Base-by-base conservation (phyloP, 2,329 filamentous ascomycete species). In the Xylaria sp. region DNA sequence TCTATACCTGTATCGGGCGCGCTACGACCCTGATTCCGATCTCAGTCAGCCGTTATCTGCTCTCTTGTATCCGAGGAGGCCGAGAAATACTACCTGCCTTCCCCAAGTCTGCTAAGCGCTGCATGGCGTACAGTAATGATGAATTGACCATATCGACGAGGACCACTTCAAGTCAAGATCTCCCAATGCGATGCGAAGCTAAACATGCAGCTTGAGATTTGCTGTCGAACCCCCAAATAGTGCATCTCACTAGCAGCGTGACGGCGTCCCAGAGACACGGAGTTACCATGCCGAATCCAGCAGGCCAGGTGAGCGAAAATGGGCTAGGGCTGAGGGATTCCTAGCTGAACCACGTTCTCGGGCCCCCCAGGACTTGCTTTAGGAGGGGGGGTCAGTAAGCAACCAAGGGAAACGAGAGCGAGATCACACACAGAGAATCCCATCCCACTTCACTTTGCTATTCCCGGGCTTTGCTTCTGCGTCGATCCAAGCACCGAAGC, bases 291-390 rank as follows among this genome's bases (percentile, higher is more conserved):
- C 69, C 66, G 34, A 51, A 66, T 69, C 37, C 31, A 69, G 63
- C 46, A 69, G 51, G 50, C 48, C 56, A 70, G 54, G 56, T 63
- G 67, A 65, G 59, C 46, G 23, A 46, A 55, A 67, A 28, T 59
- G 44, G 65, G 54, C 56, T 56, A 52, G 57, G 39, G 54, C 67
- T 63, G 67, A 58, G 57, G 23, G 15, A 48, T 65, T 60, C 67
- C 61, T 54, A 72, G 69, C 69, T 70, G 56, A 72, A 65, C 69
- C 69, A 70, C 37, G 57, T 65, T 57, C 52, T 72, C 67, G 69
- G 69, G 69, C 69, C 51, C 51, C 41, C 18, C 7, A n/a, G 48
- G 56, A 46, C 63, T 70, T 63, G 31, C 39, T 39, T 41, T 34
- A 52, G 51, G 39, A 41, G 50, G 55, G 28, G 54, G 56, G 37